Conservation (phyloP, 2,329 filamentous ascomycete genomes). For the Pestalotiopsis sp. region DNA sequence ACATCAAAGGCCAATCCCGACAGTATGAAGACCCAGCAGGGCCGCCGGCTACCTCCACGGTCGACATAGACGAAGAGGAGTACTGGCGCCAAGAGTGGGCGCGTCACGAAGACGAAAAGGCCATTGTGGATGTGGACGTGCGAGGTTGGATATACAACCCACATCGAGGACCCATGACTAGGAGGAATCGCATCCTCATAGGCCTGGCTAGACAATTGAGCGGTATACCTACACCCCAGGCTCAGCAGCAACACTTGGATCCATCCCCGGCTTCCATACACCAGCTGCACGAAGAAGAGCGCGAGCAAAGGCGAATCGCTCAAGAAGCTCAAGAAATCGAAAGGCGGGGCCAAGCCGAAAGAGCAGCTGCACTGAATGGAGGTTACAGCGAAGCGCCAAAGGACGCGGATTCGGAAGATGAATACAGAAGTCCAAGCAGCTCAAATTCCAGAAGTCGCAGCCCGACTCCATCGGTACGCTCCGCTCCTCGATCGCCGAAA, state of each 20-base stretch:
- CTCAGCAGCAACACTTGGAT: conserved; percentile 34
- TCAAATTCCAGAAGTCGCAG: conserved; percentile 12
- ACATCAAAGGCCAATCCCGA: conserved; percentile 52
- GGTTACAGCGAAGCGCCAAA: conserved; percentile 71
- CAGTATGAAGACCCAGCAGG: conserved; percentile 35
- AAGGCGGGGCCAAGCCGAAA: conserved; percentile 70
- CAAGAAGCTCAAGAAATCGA: conserved; percentile 79
- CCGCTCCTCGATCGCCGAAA: conserved; percentile 46
- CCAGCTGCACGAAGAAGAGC: conserved; percentile 50
- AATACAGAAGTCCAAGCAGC: conserved; percentile 23
- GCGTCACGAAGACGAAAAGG: conserved; percentile 77
- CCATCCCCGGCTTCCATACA: conserved; percentile 33
- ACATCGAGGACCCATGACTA: conserved; percentile 79
- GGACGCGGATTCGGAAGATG: conserved; percentile 45
- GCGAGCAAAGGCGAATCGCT: conserved; percentile 67
- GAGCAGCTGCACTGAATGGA: conserved; percentile 69
- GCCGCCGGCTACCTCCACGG: conserved; percentile 40
- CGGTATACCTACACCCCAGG: conserved; percentile 74
- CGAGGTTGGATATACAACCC: conserved; percentile 94
- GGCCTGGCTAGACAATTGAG: conserved; percentile 86
- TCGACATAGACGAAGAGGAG: conserved; percentile 61
- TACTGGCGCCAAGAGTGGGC: conserved; percentile 83
- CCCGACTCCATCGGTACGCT: conserved; percentile 24
- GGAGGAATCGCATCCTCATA: conserved; percentile 84
- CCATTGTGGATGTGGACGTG: conserved; percentile 91